Percentiles rank a stretch among this genome's conserved stretches.
phyloP scores from a whole-genome alignment of 352 stramenopile species.

The Blastocystis sp. region DNA sequence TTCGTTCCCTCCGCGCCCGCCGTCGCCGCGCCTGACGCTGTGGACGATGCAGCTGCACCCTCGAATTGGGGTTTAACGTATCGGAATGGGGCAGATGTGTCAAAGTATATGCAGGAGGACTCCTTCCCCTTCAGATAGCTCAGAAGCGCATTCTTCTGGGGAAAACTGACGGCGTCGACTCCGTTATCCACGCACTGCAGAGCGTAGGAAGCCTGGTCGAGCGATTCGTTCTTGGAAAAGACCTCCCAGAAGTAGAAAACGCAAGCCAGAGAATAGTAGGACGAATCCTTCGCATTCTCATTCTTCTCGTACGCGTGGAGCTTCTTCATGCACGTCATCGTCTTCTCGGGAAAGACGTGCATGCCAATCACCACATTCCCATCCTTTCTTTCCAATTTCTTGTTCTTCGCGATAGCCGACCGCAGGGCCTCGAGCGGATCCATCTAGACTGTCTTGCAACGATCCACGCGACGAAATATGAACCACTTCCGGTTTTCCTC shows the following conservation, averaged over 20 bases:
- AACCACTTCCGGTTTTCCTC: too few relatives aligned
- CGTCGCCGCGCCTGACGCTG: background rate
- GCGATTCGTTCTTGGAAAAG: conserved; percentile 38
- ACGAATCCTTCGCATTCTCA: conserved; percentile 23
- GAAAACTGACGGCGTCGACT: conserved; percentile 59
- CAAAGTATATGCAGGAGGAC: conserved; percentile 38
- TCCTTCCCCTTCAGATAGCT: conserved; percentile 50
- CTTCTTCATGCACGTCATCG: conserved; percentile 70
- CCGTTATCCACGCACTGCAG: conserved; percentile 54
- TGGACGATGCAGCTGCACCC: background rate
- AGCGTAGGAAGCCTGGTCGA: conserved; percentile 52
- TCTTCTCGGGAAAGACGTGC: conserved; percentile 66
- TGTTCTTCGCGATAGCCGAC: conserved; percentile 49
- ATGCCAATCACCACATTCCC: conserved; percentile 38
- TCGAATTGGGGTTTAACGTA: conserved; percentile 58
- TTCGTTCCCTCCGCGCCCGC: background rate
- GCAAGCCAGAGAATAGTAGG: conserved; percentile 52
- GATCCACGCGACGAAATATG: too few relatives aligned
- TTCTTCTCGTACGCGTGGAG: conserved; percentile 4
- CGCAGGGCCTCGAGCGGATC: conserved; percentile 57
- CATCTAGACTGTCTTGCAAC: conserved; percentile 12
- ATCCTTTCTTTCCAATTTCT: conserved; percentile 51
- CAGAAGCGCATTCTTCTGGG: conserved; percentile 39
- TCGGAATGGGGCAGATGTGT: conserved; percentile 27
- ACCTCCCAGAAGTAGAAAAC: conserved; percentile 66